Conservation (phyloP, 192 early-diverging fungal genomes). For the Coemansia sp. region DNA sequence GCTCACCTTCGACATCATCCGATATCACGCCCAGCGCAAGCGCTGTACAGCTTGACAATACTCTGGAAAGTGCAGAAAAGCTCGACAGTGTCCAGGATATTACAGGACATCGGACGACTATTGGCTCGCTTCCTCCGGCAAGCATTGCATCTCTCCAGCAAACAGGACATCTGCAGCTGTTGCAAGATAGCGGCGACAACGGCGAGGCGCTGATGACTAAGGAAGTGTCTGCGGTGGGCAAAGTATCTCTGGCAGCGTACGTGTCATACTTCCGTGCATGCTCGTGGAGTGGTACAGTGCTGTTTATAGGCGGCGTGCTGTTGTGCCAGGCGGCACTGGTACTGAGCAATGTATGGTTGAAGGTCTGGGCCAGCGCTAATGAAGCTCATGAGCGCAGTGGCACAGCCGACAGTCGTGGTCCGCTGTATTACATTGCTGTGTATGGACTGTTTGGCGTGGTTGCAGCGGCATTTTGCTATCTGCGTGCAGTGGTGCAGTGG, state of each 20-base stretch:
- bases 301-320: conserved; percentile 61
- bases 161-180: conserved; percentile 8
- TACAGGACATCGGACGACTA: conserved; percentile 22
- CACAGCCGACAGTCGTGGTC: conserved; percentile 10
- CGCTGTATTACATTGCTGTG: conserved; percentile 66
- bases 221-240: conserved; percentile 79
- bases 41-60: neutral
- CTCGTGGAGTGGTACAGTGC: conserved; percentile 51
- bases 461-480: conserved; percentile 61
- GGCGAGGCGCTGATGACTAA: conserved; percentile 59
- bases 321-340: conserved; percentile 55
- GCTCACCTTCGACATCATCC: no score
- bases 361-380: conserved; percentile 64
- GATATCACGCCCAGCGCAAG: neutral
- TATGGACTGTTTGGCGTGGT: neutral
- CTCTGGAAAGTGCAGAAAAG: neutral
- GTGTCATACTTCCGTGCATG: conserved; percentile 75
- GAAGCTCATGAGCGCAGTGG: conserved; percentile 36
- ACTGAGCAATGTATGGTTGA: conserved; percentile 65
- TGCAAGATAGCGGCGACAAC: conserved; percentile 1
- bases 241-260: conserved; percentile 72
- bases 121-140: conserved; percentile 53
- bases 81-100: neutral
- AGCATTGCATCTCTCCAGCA: conserved; percentile 50
- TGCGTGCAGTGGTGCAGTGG: conserved; percentile 75